Percentiles rank a stretch among this genome's conserved stretches.
Evolutionary conservation across 179 eudicot genomes (phyloP).

Genomic region (Silene coronaria): DNA sequence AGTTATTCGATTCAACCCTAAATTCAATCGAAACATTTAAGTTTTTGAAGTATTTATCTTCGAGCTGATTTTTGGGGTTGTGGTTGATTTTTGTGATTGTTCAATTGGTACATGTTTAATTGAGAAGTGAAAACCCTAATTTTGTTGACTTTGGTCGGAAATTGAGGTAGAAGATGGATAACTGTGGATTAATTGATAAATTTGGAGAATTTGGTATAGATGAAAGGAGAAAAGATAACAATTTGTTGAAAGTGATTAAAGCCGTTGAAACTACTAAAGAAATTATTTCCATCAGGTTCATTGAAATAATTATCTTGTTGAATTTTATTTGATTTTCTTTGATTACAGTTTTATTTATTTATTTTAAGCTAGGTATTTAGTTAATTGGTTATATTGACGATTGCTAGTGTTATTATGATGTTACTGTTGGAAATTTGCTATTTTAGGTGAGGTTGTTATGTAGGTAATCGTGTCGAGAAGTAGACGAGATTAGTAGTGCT

Average conservation of each 20-base stretch:
- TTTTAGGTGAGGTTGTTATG: neutral
- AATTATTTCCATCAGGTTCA: conserved; percentile 64
- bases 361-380: neutral
- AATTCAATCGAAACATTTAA: neutral
- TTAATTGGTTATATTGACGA: neutral
- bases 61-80: neutral
- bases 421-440: neutral
- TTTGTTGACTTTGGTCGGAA: neutral
- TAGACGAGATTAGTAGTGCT: neutral
- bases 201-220: conserved; percentile 40
- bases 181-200: conserved; percentile 37
- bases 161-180: conserved; percentile 41
- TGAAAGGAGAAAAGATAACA: conserved; percentile 32
- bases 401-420: neutral
- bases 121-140: conserved; percentile 14
- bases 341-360: neutral
- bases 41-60: neutral
- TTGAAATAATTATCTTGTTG: neutral
- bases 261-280: conserved; percentile 87
- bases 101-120: neutral
- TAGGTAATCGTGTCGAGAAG: neutral
- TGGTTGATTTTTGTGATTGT: neutral
- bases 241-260: conserved; percentile 60
- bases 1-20: neutral
- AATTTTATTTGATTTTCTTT: neutral